Evolutionary conservation across 257 asterid species (phyloP), one percentile per base, ranked within the genome.

Genomic region (Lantana camara): DNA sequence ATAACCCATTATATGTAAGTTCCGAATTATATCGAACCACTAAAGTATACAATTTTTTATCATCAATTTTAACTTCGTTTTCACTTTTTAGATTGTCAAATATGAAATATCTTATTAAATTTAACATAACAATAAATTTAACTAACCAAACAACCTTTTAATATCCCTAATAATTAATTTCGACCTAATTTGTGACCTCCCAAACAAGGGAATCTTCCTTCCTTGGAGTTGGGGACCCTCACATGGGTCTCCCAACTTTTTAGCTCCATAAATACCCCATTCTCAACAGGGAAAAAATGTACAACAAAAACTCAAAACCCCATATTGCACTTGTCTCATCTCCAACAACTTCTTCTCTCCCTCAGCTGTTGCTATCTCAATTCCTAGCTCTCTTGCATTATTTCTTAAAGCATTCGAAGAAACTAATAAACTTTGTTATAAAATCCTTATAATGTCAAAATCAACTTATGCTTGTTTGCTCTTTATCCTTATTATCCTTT

Each of bases 171-270:
- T n/a, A n/a, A n/a, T 20, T 17, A 15, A 20, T 48, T 7, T 3
- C 19, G 5, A 9, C 1, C 29, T 20, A 8, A 47, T 2, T 4
- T 9, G 4, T 9, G 22, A n/a, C n/a, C n/a, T 24, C 40, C 9
- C 15, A 19, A 22, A 64, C 17, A 38, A 44, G 37, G 83, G 88
- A 87, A 77, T 76, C 88, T 84, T 72, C 53, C 4, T n/a, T 19
- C 77, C 76, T 76, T 41, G 75, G 57, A 61, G 49, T 73, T 75
- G 64, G 72, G 61, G 68, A 30, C 9, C 76, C 68, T 73, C 88
- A 80, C 85, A 76, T 82, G 89, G 87, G 55, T 57, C 57, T n/a
- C 52, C 30, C 48, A 66, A 38, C 79, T 57, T 72, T 78, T 46
- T 29, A 12, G 63, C 78, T 45, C 83, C 34, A 80, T 80, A 83